These are phyloP conservation scores for Globisporangium heterothallicum DNA, from an alignment of 352 stramenopile species.

Conservation along the genomic window DNA sequence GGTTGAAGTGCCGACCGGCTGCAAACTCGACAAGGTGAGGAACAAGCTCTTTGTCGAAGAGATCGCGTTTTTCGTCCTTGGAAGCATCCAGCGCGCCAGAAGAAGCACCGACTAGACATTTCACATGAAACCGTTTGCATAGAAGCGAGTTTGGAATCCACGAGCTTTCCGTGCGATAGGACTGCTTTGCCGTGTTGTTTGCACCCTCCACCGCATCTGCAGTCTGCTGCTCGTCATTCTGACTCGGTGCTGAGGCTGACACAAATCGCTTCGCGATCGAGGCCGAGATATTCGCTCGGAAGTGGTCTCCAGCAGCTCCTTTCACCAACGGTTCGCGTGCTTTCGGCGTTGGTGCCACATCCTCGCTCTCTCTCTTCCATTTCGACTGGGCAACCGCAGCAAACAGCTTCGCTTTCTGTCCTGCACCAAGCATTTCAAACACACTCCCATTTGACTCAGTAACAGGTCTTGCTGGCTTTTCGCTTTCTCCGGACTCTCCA, in stretches of 20 bases:
- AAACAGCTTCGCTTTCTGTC: constrained; percentile 44
- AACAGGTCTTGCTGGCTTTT: not conserved
- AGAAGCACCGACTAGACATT: constrained; percentile 38
- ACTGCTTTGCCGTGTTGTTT: constrained; percentile 23
- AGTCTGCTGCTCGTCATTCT: constrained; percentile 6
- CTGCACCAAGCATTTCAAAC: constrained; percentile 48
- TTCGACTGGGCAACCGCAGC: constrained; percentile 31
- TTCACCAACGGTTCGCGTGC: constrained; percentile 34
- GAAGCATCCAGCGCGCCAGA: constrained; percentile 21
- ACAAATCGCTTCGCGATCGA: constrained; percentile 82
- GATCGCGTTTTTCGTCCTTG: constrained; percentile 25
- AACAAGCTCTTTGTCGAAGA: constrained; percentile 72
- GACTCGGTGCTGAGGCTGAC: constrained; percentile 23
- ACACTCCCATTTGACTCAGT: constrained; percentile 24
- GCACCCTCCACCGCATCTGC: constrained; percentile 1
- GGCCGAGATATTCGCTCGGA: constrained; percentile 71
- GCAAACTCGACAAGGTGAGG: constrained; percentile 67
- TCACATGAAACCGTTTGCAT: constrained; percentile 81
- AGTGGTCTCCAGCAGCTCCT: constrained; percentile 29
- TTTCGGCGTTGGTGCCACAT: constrained; percentile 3
- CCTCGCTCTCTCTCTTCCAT: not conserved
- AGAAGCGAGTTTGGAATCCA: constrained; percentile 70
- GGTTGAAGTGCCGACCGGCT: constrained; percentile 20
- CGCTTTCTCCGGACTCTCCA: constrained; percentile 11
- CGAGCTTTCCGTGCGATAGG: constrained; percentile 36